Evolutionary conservation across 257 asterid species (phyloP).

Genomic region (Solanum clarkiae): DNA sequence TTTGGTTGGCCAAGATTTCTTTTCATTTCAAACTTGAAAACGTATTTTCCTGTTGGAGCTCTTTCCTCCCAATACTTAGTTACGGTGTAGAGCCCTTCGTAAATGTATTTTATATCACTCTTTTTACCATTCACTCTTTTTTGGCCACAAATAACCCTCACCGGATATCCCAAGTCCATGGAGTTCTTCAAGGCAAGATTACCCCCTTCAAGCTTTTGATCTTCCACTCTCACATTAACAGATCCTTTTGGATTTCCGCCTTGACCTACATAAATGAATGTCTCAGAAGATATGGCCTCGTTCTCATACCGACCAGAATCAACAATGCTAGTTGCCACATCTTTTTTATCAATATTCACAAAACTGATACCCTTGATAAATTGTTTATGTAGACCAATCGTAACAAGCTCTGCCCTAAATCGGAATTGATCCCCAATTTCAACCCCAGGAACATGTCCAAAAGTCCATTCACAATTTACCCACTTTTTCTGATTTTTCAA

Average conservation of each 20-base stretch:
- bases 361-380: constrained; percentile 12
- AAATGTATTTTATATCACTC: not conserved
- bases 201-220: too few relatives aligned
- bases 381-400: constrained; percentile 16
- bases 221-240: too few relatives aligned
- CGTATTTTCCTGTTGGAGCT: constrained; percentile 4
- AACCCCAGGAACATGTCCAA: constrained; percentile 23
- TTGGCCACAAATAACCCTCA: not conserved
- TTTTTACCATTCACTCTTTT: not conserved
- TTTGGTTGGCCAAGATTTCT: constrained; percentile 23
- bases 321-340: too few relatives aligned
- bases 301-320: too few relatives aligned
- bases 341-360: not conserved
- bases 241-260: too few relatives aligned
- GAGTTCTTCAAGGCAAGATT: too few relatives aligned
- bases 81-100: constrained; percentile 30
- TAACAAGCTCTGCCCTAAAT: constrained; percentile 20
- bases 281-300: too few relatives aligned
- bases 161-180: too few relatives aligned
- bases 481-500: constrained; percentile 7
- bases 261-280: too few relatives aligned
- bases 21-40: constrained; percentile 27
- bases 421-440: constrained; percentile 15
- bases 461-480: constrained; percentile 1
- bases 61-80: constrained; percentile 14